Conservation (phyloP, 2,329 filamentous ascomycete genomes). For the Elsinoe australis region DNA sequence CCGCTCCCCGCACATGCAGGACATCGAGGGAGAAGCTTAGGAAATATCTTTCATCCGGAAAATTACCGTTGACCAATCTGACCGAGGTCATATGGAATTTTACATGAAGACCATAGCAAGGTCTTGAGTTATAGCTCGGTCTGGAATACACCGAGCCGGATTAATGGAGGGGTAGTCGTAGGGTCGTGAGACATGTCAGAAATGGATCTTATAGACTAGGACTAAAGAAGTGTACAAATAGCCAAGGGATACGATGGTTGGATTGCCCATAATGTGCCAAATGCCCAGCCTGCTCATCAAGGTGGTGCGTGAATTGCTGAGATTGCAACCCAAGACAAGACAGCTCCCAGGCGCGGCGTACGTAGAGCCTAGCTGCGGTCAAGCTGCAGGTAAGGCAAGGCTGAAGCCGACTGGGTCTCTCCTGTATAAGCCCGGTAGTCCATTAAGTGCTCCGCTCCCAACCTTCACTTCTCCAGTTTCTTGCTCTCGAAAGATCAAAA, state of each 20-base stretch:
- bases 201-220: no score
- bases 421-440: not conserved
- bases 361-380: slow-evolving; percentile 5
- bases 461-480: not conserved
- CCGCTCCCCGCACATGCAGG: no score
- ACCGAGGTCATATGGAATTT: no score
- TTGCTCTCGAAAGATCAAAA: not conserved
- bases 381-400: not conserved
- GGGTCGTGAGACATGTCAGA: not conserved
- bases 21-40: no score
- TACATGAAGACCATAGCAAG: no score
- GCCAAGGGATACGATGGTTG: no score
- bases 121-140: not conserved
- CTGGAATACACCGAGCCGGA: not conserved
- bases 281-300: slow-evolving; percentile 7
- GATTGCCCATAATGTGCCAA: no score
- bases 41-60: no score
- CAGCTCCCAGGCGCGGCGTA: slow-evolving; percentile 4
- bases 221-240: no score
- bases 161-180: not conserved
- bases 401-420: slow-evolving; percentile 8
- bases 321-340: slow-evolving; percentile 2
- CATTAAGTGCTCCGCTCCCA: slow-evolving; percentile 8
- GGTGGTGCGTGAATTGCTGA: slow-evolving; percentile 10
- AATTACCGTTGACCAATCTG: not conserved